phyloP scores from a whole-genome alignment of 345 rosid species.

The Garcia nutans region DNA sequence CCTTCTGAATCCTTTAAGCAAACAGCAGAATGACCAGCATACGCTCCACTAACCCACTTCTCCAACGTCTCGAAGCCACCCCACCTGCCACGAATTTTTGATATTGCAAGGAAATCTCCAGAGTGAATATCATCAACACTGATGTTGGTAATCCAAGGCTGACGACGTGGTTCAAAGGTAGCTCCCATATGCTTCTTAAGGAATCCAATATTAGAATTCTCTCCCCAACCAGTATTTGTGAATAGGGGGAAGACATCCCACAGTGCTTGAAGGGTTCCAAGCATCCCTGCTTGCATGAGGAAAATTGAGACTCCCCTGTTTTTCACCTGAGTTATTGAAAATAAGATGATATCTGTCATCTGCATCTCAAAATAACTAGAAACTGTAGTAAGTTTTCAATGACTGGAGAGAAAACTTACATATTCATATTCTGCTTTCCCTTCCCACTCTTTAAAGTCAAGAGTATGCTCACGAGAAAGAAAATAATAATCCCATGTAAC shows the following conservation, averaged over 20 bases:
- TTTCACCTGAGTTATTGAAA: constrained; percentile 58
- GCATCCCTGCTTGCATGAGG: constrained; percentile 97
- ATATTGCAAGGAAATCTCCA: constrained; percentile 86
- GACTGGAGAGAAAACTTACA: constrained; percentile 44
- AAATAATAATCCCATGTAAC: constrained; percentile 97
- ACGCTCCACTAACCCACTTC: constrained; percentile 99
- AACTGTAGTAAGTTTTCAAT: not conserved
- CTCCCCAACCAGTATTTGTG: constrained; percentile 95
- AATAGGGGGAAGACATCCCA: constrained; percentile 98
- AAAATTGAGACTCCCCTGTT: constrained; percentile 85
- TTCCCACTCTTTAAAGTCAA: constrained; percentile 81
- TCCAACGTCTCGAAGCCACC: constrained; percentile 97
- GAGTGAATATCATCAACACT: constrained; percentile 74
- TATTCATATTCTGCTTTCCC: constrained; percentile 82
- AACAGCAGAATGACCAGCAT: constrained; percentile 94
- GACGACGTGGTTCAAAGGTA: constrained; percentile 64
- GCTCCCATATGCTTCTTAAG: constrained; percentile 94
- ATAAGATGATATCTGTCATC: not conserved
- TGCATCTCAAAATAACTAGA: constrained; percentile 9
- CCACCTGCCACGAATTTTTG: constrained; percentile 90
- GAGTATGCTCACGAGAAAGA: constrained; percentile 73
- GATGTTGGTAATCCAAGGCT: constrained; percentile 73
- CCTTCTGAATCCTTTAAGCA: constrained; percentile 90
- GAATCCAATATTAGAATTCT: constrained; percentile 75
- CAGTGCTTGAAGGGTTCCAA: constrained; percentile 85